Evolutionary conservation across 768 basidiomycete genomes (phyloP).

Genomic region (Suillus subaureus): DNA sequence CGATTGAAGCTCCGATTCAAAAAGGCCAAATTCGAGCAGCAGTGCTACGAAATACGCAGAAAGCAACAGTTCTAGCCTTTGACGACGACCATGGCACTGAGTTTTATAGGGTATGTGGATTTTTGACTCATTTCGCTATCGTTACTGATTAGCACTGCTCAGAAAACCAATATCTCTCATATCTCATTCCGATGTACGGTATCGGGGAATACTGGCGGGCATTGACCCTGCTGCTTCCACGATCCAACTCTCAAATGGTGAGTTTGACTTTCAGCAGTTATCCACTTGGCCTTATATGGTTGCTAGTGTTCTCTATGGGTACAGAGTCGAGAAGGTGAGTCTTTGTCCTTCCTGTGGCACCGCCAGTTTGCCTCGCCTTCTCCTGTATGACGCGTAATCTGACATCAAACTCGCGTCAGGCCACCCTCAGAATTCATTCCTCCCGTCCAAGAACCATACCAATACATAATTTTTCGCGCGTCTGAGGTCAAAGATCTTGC

Average conservation of each 20-base stretch:
- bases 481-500: conserved; percentile 89
- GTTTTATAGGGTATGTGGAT: conserved; percentile 68
- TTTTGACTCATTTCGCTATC: neutral
- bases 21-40: conserved; percentile 14
- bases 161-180: conserved; percentile 90
- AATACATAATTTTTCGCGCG: conserved; percentile 90
- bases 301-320: conserved; percentile 80
- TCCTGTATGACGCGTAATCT: conserved; percentile 19
- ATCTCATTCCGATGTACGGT: conserved; percentile 89
- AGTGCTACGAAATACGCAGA: conserved; percentile 16
- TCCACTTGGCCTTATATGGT: conserved; percentile 2
- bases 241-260: conserved; percentile 87
- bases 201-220: conserved; percentile 83
- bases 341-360: conserved; percentile 8
- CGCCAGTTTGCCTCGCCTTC: neutral
- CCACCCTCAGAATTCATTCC: conserved; percentile 80
- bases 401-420: conserved; percentile 39
- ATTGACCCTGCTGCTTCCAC: conserved; percentile 86
- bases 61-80: conserved; percentile 11
- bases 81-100: conserved; percentile 58
- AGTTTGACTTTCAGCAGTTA: conserved; percentile 11
- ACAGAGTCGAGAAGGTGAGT: conserved; percentile 81
- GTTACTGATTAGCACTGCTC: conserved; percentile 20
- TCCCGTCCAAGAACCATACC: conserved; percentile 80
- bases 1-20: conserved; percentile 33